Evolutionary conservation across 1,284 basidiomycete genomes (phyloP), one percentile per base, ranked within the genome.

Genomic region (Melampsora larici-populina): DNA sequence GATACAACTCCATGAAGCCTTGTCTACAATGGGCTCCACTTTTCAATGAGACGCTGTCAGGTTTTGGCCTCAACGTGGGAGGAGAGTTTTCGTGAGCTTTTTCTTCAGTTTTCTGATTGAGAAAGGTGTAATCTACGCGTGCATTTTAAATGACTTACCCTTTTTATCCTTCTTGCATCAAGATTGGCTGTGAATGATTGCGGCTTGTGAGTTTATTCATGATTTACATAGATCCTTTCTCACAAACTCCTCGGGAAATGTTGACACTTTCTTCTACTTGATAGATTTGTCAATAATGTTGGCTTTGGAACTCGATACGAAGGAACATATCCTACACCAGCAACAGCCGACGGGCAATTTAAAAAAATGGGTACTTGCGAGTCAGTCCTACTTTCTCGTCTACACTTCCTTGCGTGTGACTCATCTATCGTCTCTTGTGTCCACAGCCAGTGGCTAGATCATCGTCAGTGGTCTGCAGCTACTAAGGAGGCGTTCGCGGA

Each of bases 41-140:
- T 46, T 79, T 79, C 58, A 82, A 82, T 70, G 64, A 79, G 55
- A 82, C 82, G 3, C 58, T 78, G 48, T n/a, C 70, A 7, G 66
- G 69, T 29, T 82, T 82, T 63, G 84, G 84, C 21, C 73, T 84
- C n/a, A 80, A 81, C 9, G 74, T 84, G 58, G 84, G 81, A 13
- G 83, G 83, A 55, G 83, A 84, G 78, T 84, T 79, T 71, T 80
- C 80, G 76, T 78, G 36, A 66, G 76, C n/a, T 29, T 24, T 40
- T 21, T 68, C 29, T 64, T 63, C 17, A 1, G 17, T 60, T 26
- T 24, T 17, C 11, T 46, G 13, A 46, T 17, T 15, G 1, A 17
- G 15, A 11, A 46, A 2, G 13, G 11, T 1, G 13, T 1, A 17
- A 46, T 46, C 1, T 1, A 46, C 13, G 1, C 1, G 3, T 46